Conservation (phyloP, 192 early-diverging fungal genomes). For the Backusella liffmaniae region DNA sequence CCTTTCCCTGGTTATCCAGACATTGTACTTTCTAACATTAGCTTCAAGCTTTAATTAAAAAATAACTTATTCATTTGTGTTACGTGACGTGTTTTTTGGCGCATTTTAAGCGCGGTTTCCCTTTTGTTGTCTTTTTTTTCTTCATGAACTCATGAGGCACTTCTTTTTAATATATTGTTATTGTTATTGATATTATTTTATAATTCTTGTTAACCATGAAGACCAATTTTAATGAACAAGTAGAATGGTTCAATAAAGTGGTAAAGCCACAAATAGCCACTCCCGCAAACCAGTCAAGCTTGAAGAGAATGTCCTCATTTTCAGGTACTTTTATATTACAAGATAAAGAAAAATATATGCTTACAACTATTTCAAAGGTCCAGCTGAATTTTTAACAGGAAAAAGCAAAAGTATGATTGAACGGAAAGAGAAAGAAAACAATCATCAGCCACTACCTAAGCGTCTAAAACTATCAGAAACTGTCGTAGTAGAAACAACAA, state of each 20-base stretch:
- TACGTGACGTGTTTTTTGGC: background rate
- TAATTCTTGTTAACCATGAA: background rate
- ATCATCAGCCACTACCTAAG: background rate
- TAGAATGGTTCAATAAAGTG: background rate
- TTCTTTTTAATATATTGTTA: background rate
- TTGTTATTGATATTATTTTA: background rate
- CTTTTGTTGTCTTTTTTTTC: background rate
- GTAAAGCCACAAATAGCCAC: background rate
- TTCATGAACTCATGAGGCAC: background rate
- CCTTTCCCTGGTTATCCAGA: conserved; percentile 4
- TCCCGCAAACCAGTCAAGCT: background rate
- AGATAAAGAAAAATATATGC: background rate
- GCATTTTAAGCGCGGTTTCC: background rate
- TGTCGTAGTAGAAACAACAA: background rate
- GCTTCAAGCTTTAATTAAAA: background rate
- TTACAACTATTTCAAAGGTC: background rate
- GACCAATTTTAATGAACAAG: background rate
- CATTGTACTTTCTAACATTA: conserved; percentile 1
- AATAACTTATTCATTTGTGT: background rate
- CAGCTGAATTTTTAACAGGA: background rate
- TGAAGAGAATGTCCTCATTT: background rate
- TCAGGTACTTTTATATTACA: background rate
- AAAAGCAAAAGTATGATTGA: background rate
- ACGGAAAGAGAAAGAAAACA: background rate
- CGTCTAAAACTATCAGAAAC: background rate